Base-by-base conservation (phyloP, 192 early-diverging fungal species). In the Ambispora gerdemannii region DNA sequence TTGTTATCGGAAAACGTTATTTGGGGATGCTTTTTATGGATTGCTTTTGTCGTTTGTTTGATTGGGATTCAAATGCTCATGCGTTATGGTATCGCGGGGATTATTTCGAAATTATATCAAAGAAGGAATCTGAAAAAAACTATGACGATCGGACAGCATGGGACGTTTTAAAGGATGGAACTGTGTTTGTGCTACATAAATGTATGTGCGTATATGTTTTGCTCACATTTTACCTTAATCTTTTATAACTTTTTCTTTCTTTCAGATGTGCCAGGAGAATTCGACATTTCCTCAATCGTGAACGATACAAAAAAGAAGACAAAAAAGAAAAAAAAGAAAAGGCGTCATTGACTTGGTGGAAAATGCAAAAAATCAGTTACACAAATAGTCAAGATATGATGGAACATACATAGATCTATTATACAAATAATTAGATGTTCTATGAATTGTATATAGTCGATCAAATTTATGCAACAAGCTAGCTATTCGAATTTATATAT, bases 211-310 rank as follows among this genome's bases (percentile, higher is more conserved):
- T 35, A 43, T 63, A 63, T 63, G 47, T 63, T 63, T 63, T 63
- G 33, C 62, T 63, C 62, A 38, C 62, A 63, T 63, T 63, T 63
- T 63, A 63, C 34, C 61, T 63, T 63, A 63, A 63, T 63, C 35
- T 25, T 63, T 63, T 63, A 63, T 63, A 43, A 63, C 35, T 63
- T 63, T 63, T 63, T 38, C 34, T 63, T 58, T 63, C 61, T 63
- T 63, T 63, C 62, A 63, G 35, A 63, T 63, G 7, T 43, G 11
- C 62, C 62, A 43, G 62, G 61, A 63, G 35, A 63, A 63, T 63
- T 25, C 11, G 62, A 63, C 35, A 63, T 63, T 63, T 38, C 62
- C 62, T 63, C 61, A 63, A 63, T 63, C 61, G 30, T 38, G 34
- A 36, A 63, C 15, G 61, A 63, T 34, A 63, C 30, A 31, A 61